Conservation (phyloP, 495 filamentous ascomycete genomes). For the Recurvomyces mirabilis region DNA sequence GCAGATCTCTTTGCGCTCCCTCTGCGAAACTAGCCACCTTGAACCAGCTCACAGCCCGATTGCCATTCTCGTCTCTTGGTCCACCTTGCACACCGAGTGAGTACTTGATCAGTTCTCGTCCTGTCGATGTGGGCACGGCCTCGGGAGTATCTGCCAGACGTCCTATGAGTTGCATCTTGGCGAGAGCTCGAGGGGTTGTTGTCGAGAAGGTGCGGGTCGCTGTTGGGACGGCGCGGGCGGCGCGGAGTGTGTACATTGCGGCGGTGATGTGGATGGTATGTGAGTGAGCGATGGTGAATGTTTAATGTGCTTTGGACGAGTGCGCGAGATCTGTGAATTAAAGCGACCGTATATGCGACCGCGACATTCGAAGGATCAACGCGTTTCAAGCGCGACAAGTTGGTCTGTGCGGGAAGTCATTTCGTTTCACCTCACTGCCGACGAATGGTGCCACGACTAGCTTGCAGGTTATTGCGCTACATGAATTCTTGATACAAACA, state of each 20-base stretch:
- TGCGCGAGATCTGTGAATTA: no score
- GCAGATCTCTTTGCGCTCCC: conserved; percentile 48
- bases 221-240: conserved; percentile 32
- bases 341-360: no score
- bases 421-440: no score
- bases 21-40: conserved; percentile 51
- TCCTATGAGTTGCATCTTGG: conserved; percentile 63
- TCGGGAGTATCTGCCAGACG: conserved; percentile 62
- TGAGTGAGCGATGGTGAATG: no score
- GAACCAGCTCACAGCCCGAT: conserved; percentile 63
- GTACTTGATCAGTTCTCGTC: conserved; percentile 58
- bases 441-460: no score
- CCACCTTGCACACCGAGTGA: conserved; percentile 50
- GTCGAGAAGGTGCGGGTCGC: conserved; percentile 48
- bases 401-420: no score
- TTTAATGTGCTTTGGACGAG: no score
- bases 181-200: conserved; percentile 36
- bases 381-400: no score
- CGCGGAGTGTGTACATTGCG: conserved; percentile 23
- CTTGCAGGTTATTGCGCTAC: no score
- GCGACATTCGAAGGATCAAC: no score
- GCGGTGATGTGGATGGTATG: no score
- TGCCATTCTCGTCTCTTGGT: conserved; percentile 39
- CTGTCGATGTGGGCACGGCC: conserved; percentile 50
- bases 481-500: no score